Evolutionary conservation across 371 early-diverging fungal species (phyloP), one percentile per base, ranked within the genome.

Genomic region (Mortierella sp.): DNA sequence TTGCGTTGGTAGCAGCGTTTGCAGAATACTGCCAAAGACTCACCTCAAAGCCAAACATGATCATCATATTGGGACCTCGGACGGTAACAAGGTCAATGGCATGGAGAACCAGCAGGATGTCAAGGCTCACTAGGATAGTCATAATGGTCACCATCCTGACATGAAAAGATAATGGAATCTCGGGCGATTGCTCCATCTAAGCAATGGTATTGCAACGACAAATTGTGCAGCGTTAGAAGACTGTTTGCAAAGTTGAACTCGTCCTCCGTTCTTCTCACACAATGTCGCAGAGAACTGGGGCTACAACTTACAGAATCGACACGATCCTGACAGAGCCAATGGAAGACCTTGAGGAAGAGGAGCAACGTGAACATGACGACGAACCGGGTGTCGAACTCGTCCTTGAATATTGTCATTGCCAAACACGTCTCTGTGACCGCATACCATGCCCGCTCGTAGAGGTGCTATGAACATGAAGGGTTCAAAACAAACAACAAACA

Each of bases 41-140:
- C 89, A 96, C 97, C 93, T 97, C 99, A 80, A 98, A 99, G 10
- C 96, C 98, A 93, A 98, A 98, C 87, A 98, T 94, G 46, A 98
- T 94, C 95, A 98, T 95, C 96, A 98, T 97, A 57, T 92, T 93
- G 1, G 97, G 93, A 11, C 95, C 97, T 61, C 90, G 88, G 6
- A 80, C 75, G 37, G 92, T 59, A 13, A 95, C 95, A 53, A 90
- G 88, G 14, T 90, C 87, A 9, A 94, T 90, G 16, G 97, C 92
- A 83, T 95, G 95, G 21, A 80, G 76, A 8, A 97, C 91, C 81
- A 98, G 89, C 5, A 91, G 78, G 24, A 90, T 55, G 81, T 99
- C 98, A 26, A 95, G 77, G 3, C 90, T 71, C 16, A 93, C 83
- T 53, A 98, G 90, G 2, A 95, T 53, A 0, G 85, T 72, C 88